Percentiles rank a stretch among this genome's conserved stretches.
Conservation (phyloP, 2,329 filamentous ascomycete genomes). For the Nemania diffusa region DNA sequence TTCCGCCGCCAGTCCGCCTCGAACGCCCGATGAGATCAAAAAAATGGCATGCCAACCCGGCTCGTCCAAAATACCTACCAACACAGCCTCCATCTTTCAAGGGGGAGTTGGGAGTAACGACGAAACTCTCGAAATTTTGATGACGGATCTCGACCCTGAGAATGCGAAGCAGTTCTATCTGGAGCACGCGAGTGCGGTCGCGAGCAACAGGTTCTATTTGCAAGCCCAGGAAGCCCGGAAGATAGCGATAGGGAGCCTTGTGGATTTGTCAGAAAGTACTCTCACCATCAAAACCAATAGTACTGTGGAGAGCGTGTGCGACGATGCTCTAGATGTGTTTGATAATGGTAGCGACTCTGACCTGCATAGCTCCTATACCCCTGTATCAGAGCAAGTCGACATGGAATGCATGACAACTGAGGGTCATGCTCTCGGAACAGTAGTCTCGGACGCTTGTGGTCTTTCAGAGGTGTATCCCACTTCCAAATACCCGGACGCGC, state of each 20-base stretch:
- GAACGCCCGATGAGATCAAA: slow-evolving; percentile 72
- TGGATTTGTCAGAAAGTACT: slow-evolving; percentile 65
- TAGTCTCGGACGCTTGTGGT: slow-evolving; percentile 90
- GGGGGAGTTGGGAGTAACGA: slow-evolving; percentile 65
- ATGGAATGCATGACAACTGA: slow-evolving; percentile 86
- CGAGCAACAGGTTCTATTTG: slow-evolving; percentile 79
- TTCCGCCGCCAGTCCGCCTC: slow-evolving; percentile 80
- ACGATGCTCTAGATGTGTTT: slow-evolving; percentile 82
- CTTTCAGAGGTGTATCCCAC: slow-evolving; percentile 89
- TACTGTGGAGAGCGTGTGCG: slow-evolving; percentile 54
- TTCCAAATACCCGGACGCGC: slow-evolving; percentile 87
- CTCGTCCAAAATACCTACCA: slow-evolving; percentile 68
- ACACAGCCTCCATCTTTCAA: slow-evolving; percentile 52
- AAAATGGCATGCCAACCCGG: slow-evolving; percentile 49
- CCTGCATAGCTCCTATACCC: slow-evolving; percentile 65
- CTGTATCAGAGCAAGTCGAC: slow-evolving; percentile 67
- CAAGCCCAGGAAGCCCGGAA: slow-evolving; percentile 72
- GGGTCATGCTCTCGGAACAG: slow-evolving; percentile 90
- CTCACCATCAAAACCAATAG: slow-evolving; percentile 52
- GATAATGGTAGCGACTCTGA: slow-evolving; percentile 69
- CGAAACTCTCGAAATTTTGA: slow-evolving; percentile 80
- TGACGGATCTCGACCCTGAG: slow-evolving; percentile 76
- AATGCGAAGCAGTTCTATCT: slow-evolving; percentile 78
- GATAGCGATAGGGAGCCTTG: slow-evolving; percentile 67
- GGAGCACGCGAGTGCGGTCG: slow-evolving; percentile 84